phyloP scores from a whole-genome alignment of 495 filamentous ascomycete genomes.

The Immersiella caudata region DNA sequence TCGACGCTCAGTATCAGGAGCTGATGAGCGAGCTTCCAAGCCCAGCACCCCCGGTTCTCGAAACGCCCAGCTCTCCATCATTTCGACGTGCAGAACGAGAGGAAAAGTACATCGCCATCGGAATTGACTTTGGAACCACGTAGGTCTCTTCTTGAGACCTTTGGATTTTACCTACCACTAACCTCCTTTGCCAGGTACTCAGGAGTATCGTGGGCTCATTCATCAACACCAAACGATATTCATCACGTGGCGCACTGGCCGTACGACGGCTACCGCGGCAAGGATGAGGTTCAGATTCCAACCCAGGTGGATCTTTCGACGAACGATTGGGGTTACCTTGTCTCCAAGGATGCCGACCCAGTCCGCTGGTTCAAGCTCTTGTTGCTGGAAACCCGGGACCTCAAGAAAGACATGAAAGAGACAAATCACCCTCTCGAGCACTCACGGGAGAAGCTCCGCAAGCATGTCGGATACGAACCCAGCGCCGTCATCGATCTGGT shows the following conservation, averaged over 20 bases:
- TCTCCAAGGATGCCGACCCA: constrained; percentile 27
- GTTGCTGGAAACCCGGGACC: constrained; percentile 29
- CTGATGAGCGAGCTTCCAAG: too few relatives aligned
- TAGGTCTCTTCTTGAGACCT: constrained; percentile 11
- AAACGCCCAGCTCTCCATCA: too few relatives aligned
- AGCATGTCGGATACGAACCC: not conserved
- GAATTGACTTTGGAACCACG: constrained; percentile 39
- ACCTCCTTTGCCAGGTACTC: constrained; percentile 24
- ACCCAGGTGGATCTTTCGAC: constrained; percentile 28
- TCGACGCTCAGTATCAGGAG: too few relatives aligned
- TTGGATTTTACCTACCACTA: not conserved
- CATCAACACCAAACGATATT: constrained; percentile 25
- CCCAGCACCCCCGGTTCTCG: too few relatives aligned
- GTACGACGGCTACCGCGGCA: constrained; percentile 5
- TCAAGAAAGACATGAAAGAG: constrained; percentile 21
- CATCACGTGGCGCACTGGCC: constrained; percentile 32
- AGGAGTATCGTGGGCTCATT: constrained; percentile 31
- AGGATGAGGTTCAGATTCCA: constrained; percentile 31
- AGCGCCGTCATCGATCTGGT: constrained; percentile 17
- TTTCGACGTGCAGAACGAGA: not conserved
- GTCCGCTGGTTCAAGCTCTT: constrained; percentile 39
- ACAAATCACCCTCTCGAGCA: constrained; percentile 13
- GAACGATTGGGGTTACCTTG: constrained; percentile 30
- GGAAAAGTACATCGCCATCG: constrained; percentile 28
- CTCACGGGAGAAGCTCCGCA: constrained; percentile 17